A percentile compares a stretch with the other conserved stretches of the same genome.
These are phyloP conservation scores for Yamadazyma siamensis DNA, from an alignment of 1,139 yeast genomes.

Conservation along the genomic window DNA sequence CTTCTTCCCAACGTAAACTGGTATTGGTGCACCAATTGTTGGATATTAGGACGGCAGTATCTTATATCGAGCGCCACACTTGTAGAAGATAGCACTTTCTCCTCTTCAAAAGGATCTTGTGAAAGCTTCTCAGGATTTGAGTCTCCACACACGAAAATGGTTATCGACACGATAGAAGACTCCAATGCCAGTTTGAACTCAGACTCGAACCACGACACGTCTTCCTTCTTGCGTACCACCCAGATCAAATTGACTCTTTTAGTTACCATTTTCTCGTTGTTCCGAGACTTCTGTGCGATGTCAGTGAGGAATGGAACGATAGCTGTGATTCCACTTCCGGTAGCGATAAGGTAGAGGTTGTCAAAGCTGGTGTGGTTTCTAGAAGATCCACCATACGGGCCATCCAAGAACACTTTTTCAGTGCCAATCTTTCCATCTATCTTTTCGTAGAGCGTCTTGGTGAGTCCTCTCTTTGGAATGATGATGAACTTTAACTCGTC, in stretches of 20 bases:
- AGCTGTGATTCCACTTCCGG: slow-evolving; percentile 59
- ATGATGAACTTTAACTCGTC: slow-evolving; percentile 45
- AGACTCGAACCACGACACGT: slow-evolving; percentile 42
- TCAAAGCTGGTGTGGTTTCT: slow-evolving; percentile 51
- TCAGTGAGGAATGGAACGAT: slow-evolving; percentile 45
- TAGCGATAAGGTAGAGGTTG: slow-evolving; percentile 38
- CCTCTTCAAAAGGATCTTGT: background rate
- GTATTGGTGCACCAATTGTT: slow-evolving; percentile 17
- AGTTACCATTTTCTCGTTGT: slow-evolving; percentile 15
- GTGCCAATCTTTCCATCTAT: slow-evolving; percentile 24
- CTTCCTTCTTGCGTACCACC: slow-evolving; percentile 37
- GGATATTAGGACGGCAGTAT: slow-evolving; percentile 34
- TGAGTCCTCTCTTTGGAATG: slow-evolving; percentile 52
- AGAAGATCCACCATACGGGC: slow-evolving; percentile 61
- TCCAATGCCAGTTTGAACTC: slow-evolving; percentile 34
- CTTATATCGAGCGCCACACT: slow-evolving; percentile 17
- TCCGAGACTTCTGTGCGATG: slow-evolving; percentile 16
- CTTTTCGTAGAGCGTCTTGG: slow-evolving; percentile 28
- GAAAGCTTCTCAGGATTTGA: background rate
- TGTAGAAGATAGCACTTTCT: background rate
- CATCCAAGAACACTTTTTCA: slow-evolving; percentile 48
- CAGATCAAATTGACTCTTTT: slow-evolving; percentile 44
- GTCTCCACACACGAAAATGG: slow-evolving; percentile 22
- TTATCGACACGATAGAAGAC: slow-evolving; percentile 21
- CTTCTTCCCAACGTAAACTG: slow-evolving; percentile 26